Percentiles rank a stretch among this genome's conserved stretches.
Evolutionary conservation across 352 stramenopile genomes (phyloP).

Genomic region (Globisporangium paddicum): DNA sequence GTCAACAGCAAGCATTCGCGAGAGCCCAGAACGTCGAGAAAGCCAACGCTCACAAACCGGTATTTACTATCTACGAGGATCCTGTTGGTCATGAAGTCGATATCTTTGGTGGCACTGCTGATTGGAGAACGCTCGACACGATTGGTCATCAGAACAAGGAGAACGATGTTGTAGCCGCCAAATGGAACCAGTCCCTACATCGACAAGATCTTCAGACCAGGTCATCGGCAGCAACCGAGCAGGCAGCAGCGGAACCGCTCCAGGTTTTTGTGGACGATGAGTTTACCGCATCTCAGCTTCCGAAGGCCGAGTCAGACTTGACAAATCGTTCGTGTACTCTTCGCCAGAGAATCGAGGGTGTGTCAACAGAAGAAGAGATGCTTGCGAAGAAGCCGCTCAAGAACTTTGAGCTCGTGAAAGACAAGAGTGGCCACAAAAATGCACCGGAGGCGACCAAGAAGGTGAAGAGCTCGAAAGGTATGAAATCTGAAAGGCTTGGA

Average conservation of each 20-base stretch:
- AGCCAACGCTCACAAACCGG: constrained; percentile 70
- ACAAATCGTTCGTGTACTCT: constrained; percentile 59
- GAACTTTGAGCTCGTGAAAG: constrained; percentile 36
- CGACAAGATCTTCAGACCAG: not conserved
- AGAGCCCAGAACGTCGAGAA: constrained; percentile 53
- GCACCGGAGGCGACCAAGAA: constrained; percentile 8
- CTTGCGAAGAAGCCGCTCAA: constrained; percentile 72
- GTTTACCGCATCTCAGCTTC: constrained; percentile 23
- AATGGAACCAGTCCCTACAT: constrained; percentile 39
- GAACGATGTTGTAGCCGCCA: constrained; percentile 47
- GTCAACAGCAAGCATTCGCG: constrained; percentile 54
- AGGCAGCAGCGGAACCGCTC: constrained; percentile 15
- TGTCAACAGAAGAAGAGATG: constrained; percentile 70
- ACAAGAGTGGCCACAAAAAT: not conserved
- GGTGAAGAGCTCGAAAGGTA: constrained; percentile 15
- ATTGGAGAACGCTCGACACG: constrained; percentile 68
- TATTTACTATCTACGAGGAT: constrained; percentile 84
- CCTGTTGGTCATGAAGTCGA: constrained; percentile 45
- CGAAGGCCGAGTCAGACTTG: constrained; percentile 21
- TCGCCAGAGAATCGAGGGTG: constrained; percentile 65
- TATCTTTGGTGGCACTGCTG: constrained; percentile 48
- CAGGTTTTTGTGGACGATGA: constrained; percentile 82
- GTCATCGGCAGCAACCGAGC: not conserved
- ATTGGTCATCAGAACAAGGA: constrained; percentile 76
- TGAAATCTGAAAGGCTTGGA: constrained; percentile 23